These are phyloP conservation scores for Suillus subaureus DNA, from an alignment of 768 basidiomycete genomes.

Conservation along the genomic window DNA sequence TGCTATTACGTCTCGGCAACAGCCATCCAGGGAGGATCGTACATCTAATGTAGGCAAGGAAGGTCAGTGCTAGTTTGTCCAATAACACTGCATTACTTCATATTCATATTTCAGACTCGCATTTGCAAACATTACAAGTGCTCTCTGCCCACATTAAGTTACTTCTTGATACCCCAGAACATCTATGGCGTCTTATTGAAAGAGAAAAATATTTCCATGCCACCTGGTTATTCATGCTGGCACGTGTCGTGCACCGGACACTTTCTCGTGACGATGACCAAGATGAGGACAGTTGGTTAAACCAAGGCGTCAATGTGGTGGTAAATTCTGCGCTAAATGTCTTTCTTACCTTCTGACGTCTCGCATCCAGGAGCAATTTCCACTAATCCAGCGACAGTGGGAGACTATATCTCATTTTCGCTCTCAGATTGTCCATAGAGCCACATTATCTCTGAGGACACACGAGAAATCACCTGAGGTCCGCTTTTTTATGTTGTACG, in stretches of 20 bases:
- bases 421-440: conserved; percentile 84
- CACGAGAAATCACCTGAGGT: conserved; percentile 55
- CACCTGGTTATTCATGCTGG: conserved; percentile 84
- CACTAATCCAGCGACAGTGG: conserved; percentile 92
- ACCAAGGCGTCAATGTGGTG: conserved; percentile 61
- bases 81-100: conserved; percentile 10
- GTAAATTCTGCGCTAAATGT: conserved; percentile 39
- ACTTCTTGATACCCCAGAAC: conserved; percentile 90
- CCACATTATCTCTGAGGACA: conserved; percentile 80
- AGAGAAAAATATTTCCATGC: conserved; percentile 78
- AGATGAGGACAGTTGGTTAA: conserved; percentile 61
- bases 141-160: conserved; percentile 89
- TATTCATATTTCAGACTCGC: conserved; percentile 49
- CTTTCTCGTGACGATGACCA: conserved; percentile 65
- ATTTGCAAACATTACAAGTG: conserved; percentile 67
- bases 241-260: conserved; percentile 81
- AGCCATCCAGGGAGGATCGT: conserved; percentile 45
- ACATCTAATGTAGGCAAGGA: conserved; percentile 40
- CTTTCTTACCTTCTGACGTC: conserved; percentile 5
- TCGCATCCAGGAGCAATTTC: conserved; percentile 73
- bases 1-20: conserved; percentile 50
- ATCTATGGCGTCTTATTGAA: conserved; percentile 87
- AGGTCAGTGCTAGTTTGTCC: conserved; percentile 36
- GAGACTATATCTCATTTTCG: conserved; percentile 86
- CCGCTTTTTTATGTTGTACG: conserved; percentile 18